A percentile compares a stretch with the other conserved stretches of the same genome.
Evolutionary conservation across 345 rosid species (phyloP).

Genomic region (Atalantia buxifolia): DNA sequence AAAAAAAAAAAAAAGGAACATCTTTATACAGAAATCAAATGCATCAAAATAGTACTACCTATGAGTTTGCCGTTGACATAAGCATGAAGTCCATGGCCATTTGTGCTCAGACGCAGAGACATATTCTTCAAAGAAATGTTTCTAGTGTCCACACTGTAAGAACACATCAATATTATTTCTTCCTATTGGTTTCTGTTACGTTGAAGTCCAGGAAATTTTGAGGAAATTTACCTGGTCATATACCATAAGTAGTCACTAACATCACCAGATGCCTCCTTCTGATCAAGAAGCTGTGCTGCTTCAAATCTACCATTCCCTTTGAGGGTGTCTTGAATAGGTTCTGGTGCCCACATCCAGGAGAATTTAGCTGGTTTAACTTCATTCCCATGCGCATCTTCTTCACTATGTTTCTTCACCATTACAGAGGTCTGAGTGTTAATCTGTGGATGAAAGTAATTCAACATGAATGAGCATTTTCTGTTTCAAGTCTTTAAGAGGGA

Average conservation of each 20-base stretch:
- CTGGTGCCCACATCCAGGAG: conserved; percentile 17
- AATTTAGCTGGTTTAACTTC: neutral
- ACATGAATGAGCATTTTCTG: neutral
- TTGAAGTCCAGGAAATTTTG: too few species aligned
- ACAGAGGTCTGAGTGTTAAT: conserved; percentile 24
- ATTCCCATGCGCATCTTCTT: neutral
- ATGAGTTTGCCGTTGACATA: conserved; percentile 20
- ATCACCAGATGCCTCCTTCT: conserved; percentile 24
- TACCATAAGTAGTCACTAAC: conserved; percentile 28
- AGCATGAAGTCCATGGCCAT: conserved; percentile 26
- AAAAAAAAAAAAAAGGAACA: neutral
- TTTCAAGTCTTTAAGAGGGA: neutral
- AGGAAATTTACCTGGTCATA: conserved; percentile 17
- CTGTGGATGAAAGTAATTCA: neutral
- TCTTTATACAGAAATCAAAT: neutral
- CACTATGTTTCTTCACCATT: neutral
- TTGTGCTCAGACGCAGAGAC: conserved; percentile 8
- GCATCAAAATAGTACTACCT: conserved; percentile 3
- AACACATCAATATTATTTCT: neutral
- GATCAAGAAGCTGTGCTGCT: conserved; percentile 24
- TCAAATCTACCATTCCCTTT: neutral
- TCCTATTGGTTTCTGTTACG: too few species aligned
- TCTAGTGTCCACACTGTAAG: neutral
- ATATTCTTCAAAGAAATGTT: neutral
- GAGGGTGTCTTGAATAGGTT: neutral